Conservation (phyloP, 192 early-diverging fungal genomes). For the Piromyces finnis region DNA sequence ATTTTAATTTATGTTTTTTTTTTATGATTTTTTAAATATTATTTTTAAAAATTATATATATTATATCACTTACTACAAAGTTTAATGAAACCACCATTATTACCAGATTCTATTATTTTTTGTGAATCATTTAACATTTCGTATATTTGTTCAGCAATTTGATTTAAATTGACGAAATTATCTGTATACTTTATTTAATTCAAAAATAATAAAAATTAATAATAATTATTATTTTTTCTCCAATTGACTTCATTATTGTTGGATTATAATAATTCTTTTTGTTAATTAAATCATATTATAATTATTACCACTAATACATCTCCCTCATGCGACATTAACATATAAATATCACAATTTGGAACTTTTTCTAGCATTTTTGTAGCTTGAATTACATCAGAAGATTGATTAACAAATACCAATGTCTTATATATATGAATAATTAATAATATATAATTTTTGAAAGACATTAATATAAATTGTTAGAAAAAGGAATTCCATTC, state of each 20-base stretch:
- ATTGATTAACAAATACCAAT: background rate
- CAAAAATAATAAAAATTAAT: too few species aligned
- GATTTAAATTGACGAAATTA: background rate
- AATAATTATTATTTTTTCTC: too few species aligned
- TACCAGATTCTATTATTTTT: background rate
- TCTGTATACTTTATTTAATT: background rate
- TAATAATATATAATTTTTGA: too few species aligned
- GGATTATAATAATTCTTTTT: too few species aligned
- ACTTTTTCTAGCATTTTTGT: background rate
- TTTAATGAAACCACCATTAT: background rate
- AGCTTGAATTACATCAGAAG: background rate
- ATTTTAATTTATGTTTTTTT: too few species aligned
- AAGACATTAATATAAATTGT: too few species aligned
- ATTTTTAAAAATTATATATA: too few species aligned
- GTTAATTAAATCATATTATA: background rate
- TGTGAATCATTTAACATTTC: background rate
- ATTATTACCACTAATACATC: background rate
- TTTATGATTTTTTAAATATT: too few species aligned
- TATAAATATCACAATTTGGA: background rate
- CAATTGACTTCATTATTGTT: too few species aligned
- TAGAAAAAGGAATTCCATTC: too few species aligned
- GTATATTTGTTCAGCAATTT: background rate
- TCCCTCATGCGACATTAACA: background rate
- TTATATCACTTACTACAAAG: background rate
- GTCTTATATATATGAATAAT: too few species aligned